A percentile compares a stretch with the other conserved stretches of the same genome.
These are phyloP conservation scores for Arabidopsis thaliana DNA, from an alignment of 345 rosid species.

Conservation along the genomic window TAIR10.1 NC_003074.8:17950501-17951000, in stretches of 20 bases:
- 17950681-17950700: slow-evolving; percentile 18
- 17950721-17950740: too few relatives aligned
- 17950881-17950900: slow-evolving; percentile 69
- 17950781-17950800: slow-evolving; percentile 74
- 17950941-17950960: slow-evolving; percentile 65
- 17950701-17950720: too few relatives aligned
- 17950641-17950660: slow-evolving; percentile 62
- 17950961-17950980: slow-evolving; percentile 98
- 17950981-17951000: slow-evolving; percentile 87
- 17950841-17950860: slow-evolving; percentile 73
- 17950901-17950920: slow-evolving; percentile 64
- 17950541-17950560: slow-evolving; percentile 83
- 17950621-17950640: slow-evolving; percentile 57
- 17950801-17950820: slow-evolving; percentile 74
- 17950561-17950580: slow-evolving; percentile 65
- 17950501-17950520: slow-evolving; percentile 73
- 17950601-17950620: slow-evolving; percentile 77
- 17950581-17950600: slow-evolving; percentile 68
- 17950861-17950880: slow-evolving; percentile 84
- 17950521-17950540: slow-evolving; percentile 75
- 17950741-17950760: slow-evolving; percentile 21
- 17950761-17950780: slow-evolving; percentile 59
- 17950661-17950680: slow-evolving; percentile 53
- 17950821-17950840: slow-evolving; percentile 54
- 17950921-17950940: slow-evolving; percentile 53